Base-by-base conservation (phyloP, 1,284 basidiomycete genomes). In the Leucoagaricus sp. region DNA sequence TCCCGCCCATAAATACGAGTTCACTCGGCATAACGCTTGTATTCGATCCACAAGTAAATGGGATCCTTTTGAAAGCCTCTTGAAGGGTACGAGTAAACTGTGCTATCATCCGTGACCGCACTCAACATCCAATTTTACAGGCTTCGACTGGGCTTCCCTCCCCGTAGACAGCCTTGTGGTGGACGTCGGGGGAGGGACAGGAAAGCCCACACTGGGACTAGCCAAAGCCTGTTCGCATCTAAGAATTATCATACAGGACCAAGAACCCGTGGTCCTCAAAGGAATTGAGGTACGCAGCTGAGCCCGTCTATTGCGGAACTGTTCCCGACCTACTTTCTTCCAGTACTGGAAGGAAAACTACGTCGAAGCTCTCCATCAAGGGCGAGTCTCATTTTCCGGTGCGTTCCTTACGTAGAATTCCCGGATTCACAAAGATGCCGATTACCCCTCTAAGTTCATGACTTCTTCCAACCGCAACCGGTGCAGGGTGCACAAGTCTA, bases 161-260 rank as follows among this genome's bases (percentile, higher is more conserved):
- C 59, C 68, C 0, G 9, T 56, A 6, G 69, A 60, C 8, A 63
- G 73, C 1, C 25, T 70, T 5, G 63, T 80, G 8, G 76, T 80
- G 13, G 78, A 79, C 52, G 75, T 79, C 13, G 77, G 76, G 28
- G 74, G 75, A 2, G 76, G 77, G 0, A 64, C 74, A 19, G 78
- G 78, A 4, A 65, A 64, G n/a, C 61, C 67, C 6, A 56, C 69
- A 5, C 50, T 76, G 3, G 36, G 61, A 4, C 34, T 79, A 5
- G 68, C 70, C 0, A 57, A 64, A 28, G 56, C 61, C 0, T 61
- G 66, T 47, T 62, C 72, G 15, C 49, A 70, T 19, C 46, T 79
- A 26, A 66, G 66, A 25, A 60, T 75, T 21, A 59, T 77, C 2
- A 64, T 79, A 1, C 77, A 79, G 56, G 77, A 79, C 49, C 64